Conservation (phyloP, 495 filamentous ascomycete species). For the Sordaria brevicollis region DNA sequence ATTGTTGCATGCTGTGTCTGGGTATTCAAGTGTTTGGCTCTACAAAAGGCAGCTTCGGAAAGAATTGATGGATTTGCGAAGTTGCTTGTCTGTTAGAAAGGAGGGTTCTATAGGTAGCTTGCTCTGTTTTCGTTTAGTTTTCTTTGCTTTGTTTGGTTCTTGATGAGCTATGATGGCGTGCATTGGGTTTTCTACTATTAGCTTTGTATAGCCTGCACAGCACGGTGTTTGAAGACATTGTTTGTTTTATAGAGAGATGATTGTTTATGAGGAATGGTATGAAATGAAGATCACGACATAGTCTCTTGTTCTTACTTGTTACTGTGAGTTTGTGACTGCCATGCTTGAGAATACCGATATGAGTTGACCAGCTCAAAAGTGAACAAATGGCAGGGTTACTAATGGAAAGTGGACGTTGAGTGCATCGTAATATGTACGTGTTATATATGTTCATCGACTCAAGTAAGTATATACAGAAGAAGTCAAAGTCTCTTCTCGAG, state of each 20-base stretch:
- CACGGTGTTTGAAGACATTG: not conserved
- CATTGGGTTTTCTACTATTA: not conserved
- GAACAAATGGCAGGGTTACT: fast-evolving
- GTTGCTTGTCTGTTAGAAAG: not conserved
- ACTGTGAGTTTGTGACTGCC: not conserved
- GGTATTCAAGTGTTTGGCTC: not conserved
- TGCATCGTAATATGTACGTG: not conserved
- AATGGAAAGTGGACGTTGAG: not conserved
- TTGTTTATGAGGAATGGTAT: not conserved
- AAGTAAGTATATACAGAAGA: not conserved
- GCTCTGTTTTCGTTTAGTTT: not conserved
- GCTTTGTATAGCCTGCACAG: not conserved
- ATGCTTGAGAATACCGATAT: not conserved
- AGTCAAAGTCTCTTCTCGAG: not conserved
- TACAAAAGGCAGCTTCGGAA: not conserved
- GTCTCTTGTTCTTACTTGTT: not conserved
- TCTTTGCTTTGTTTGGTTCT: not conserved
- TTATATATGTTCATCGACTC: not conserved
- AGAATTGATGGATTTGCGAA: not conserved
- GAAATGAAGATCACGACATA: not conserved
- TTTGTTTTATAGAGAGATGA: not conserved
- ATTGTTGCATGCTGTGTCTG: not conserved
- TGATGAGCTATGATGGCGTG: not conserved
- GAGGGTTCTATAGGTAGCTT: not conserved
- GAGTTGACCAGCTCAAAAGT: not conserved